Evolutionary conservation across 2,329 filamentous ascomycete genomes (phyloP).

Genomic region (Nannizziopsis barbatae): DNA sequence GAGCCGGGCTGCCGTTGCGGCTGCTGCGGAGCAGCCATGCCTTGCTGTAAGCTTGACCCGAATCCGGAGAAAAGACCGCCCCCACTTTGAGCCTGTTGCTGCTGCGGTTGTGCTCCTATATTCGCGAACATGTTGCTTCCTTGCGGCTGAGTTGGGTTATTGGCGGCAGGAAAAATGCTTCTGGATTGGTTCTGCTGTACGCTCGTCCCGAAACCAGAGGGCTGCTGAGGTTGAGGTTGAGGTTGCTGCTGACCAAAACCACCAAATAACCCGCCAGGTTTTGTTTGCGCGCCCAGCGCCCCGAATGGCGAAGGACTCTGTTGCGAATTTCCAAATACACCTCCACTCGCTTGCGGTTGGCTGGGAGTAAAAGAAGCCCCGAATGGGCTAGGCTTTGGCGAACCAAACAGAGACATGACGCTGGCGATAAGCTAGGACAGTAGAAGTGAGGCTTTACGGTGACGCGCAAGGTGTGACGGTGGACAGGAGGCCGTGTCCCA

Average conservation of each 20-base stretch:
- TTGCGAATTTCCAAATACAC: slow-evolving; percentile 17
- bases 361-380: slow-evolving; percentile 9
- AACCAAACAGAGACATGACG: slow-evolving; percentile 15
- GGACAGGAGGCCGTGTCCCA: background rate
- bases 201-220: slow-evolving; percentile 9
- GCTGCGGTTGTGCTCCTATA: slow-evolving; percentile 24
- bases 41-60: no score
- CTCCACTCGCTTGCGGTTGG: slow-evolving; percentile 15
- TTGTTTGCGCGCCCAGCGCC: slow-evolving; percentile 6
- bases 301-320: slow-evolving; percentile 14
- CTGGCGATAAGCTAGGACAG: background rate
- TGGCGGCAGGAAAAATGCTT: slow-evolving; percentile 19
- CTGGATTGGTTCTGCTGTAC: slow-evolving; percentile 15
- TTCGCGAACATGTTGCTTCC: slow-evolving; percentile 33
- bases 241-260: slow-evolving; percentile 14
- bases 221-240: slow-evolving; percentile 26
- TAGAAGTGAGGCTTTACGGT: background rate
- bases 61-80: slow-evolving; percentile 33
- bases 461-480: background rate
- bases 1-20: slow-evolving; percentile 27
- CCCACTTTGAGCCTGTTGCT: slow-evolving; percentile 31
- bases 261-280: slow-evolving; percentile 18
- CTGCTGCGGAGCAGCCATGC: slow-evolving; percentile 9
- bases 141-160: slow-evolving; percentile 20
- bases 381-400: slow-evolving; percentile 12